Evolutionary conservation across 2,329 filamentous ascomycete species (phyloP), one percentile per base, ranked within the genome.

Genomic region (Pseudocercospora macadamiae): DNA sequence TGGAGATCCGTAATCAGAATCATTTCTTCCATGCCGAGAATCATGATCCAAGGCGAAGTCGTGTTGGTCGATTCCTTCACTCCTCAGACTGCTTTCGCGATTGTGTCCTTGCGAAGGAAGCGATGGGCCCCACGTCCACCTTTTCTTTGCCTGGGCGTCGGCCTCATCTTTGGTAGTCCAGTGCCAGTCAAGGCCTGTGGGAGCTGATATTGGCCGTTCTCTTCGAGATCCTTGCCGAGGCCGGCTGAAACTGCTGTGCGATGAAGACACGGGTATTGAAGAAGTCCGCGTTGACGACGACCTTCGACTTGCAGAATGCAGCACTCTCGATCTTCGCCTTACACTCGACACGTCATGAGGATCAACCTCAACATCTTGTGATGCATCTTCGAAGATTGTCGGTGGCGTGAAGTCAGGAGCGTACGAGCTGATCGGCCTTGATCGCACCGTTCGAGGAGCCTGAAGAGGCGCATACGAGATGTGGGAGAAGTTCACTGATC

Each of bases 1-100:
- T 12, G 37, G 8, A n/a, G 23, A 4, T 1, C 14, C 37, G 12
- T 42, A 19, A 21, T 42, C 37, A 4, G 37, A 12, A 10, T 21
- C 37, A 21, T 19, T 42, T n/a, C 23, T 42, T 9, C 37, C 8
- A 21, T 42, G 37, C 48, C 16, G 23, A 16, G 32, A 32, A 10
- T 42, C 37, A 21, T 42, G 37, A 19, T 21, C 37, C 10, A 53
- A n/a, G 30, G 51, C 51, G 36, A 53, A 53, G 32, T 53, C 51
- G 12, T 39, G 51, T n/a, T 42, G 51, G 6, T 53, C 51, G n/a
- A 53, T 26, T 3, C 51, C 51, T 7, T 36, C 51, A 19, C 10
- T 25, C 16, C 30, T 37, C 19, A 39, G 36, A 21, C 37, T 12
- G 8, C 23, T 19, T 8, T 42, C 37, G 16, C 32, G 18, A 23